phyloP scores from a whole-genome alignment of 306 rosid species.

The Albizia julibrissin region DNA sequence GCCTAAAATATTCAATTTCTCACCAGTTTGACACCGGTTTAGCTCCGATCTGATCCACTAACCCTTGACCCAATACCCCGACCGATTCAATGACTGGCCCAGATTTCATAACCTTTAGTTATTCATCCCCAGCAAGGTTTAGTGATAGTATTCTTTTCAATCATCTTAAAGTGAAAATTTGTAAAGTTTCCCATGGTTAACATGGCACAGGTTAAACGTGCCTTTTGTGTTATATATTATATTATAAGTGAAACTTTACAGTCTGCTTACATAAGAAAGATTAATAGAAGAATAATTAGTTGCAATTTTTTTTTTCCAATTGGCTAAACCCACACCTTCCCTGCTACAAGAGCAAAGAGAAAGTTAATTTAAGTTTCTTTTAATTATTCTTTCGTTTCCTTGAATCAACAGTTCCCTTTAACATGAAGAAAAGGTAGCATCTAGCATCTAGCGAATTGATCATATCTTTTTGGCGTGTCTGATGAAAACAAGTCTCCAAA shows the following conservation, averaged over 20 bases:
- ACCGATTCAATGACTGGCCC: no score
- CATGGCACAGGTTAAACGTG: conserved; percentile 28
- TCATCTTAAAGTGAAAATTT: neutral
- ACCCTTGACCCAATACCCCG: no score
- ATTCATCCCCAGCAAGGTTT: neutral
- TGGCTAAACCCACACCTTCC: neutral
- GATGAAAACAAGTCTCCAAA: neutral
- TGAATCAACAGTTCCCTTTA: neutral
- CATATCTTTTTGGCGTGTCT: neutral
- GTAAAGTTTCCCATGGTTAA: neutral
- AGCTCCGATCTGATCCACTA: no score
- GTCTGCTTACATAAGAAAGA: neutral
- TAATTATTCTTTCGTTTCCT: neutral
- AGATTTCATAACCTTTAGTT: no score
- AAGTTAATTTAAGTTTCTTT: neutral
- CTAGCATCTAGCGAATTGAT: neutral
- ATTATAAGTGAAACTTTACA: neutral
- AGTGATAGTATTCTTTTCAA: neutral
- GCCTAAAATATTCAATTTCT: no score
- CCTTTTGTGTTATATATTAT: neutral
- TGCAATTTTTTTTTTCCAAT: neutral
- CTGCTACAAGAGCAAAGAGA: no score
- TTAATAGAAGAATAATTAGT: neutral
- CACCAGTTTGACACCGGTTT: no score
- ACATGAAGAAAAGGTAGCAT: neutral